Conservation (phyloP, 352 stramenopile species). For the Thalassiosira hispida region DNA sequence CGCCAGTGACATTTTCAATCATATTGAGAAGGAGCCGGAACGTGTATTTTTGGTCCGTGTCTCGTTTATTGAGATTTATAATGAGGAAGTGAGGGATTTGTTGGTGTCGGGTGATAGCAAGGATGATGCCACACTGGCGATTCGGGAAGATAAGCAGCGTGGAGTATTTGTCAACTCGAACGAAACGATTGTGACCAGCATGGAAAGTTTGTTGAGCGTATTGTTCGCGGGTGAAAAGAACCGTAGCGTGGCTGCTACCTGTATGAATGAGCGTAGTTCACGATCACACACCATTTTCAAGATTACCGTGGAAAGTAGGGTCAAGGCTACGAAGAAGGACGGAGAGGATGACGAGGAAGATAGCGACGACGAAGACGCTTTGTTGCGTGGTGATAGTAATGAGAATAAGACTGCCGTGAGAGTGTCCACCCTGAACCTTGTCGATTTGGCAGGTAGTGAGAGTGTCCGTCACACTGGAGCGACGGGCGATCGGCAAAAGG, state of each 20-base stretch:
- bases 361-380: slow-evolving; percentile 40
- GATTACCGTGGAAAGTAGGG: slow-evolving; percentile 92
- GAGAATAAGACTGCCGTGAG: slow-evolving; percentile 84
- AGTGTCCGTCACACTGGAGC: slow-evolving; percentile 94
- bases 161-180: slow-evolving; percentile 96
- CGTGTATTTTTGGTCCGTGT: slow-evolving; percentile 94
- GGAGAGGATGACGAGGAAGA: slow-evolving; percentile 24
- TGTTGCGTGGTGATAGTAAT: slow-evolving; percentile 28
- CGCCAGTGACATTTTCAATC: slow-evolving; percentile 92
- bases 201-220: slow-evolving; percentile 90
- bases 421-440: slow-evolving; percentile 94
- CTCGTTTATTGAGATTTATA: slow-evolving; percentile 99
- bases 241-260: slow-evolving; percentile 92
- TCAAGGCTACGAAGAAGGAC: slow-evolving; percentile 46
- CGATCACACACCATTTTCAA: slow-evolving; percentile 98
- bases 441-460: slow-evolving; percentile 97
- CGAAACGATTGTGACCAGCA: slow-evolving; percentile 92
- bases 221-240: slow-evolving; percentile 95
- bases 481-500: slow-evolving; percentile 93
- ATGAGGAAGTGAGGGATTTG: slow-evolving; percentile 97
- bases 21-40: slow-evolving; percentile 87
- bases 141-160: slow-evolving; percentile 91
- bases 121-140: slow-evolving; percentile 54
- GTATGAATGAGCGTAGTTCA: slow-evolving; percentile 97
- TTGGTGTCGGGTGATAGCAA: slow-evolving; percentile 71